These are phyloP conservation scores for Funneliformis geosporum DNA, from an alignment of 192 early-diverging fungal genomes.

Conservation along the genomic window DNA sequence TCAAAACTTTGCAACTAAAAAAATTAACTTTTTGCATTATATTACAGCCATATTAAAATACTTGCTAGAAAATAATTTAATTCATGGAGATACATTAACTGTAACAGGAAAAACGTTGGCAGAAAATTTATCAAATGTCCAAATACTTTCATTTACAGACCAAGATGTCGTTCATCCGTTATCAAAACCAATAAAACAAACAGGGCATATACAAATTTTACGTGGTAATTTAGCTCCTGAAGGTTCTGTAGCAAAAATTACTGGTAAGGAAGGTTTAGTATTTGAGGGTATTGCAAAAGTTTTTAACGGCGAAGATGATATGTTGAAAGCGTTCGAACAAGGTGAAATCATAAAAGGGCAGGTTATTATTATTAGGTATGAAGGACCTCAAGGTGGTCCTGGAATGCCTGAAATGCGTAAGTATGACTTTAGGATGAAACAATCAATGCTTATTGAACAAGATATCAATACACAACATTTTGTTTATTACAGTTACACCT, in stretches of 20 bases:
- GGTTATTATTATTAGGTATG: slow-evolving; percentile 92
- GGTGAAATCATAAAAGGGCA: slow-evolving; percentile 90
- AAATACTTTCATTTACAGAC: slow-evolving; percentile 69
- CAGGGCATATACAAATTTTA: slow-evolving; percentile 95
- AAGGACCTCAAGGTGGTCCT: slow-evolving; percentile 97
- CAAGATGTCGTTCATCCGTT: slow-evolving; percentile 90
- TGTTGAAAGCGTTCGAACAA: slow-evolving; percentile 86
- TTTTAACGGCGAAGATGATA: slow-evolving; percentile 90
- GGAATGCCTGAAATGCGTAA: slow-evolving; percentile 99
- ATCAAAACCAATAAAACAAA: slow-evolving; percentile 85
- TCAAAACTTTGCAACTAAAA: neutral
- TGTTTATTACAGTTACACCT: slow-evolving; percentile 71
- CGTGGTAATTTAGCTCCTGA: slow-evolving; percentile 93
- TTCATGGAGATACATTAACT: slow-evolving; percentile 90
- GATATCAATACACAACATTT: neutral
- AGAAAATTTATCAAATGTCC: slow-evolving; percentile 84
- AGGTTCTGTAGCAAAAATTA: slow-evolving; percentile 98
- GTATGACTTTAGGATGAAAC: slow-evolving; percentile 32
- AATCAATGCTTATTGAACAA: neutral
- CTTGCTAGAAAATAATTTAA: slow-evolving; percentile 78
- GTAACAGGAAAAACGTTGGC: slow-evolving; percentile 96
- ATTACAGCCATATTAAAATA: slow-evolving; percentile 83
- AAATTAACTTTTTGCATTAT: slow-evolving; percentile 5
- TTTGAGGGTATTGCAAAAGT: slow-evolving; percentile 90
- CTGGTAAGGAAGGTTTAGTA: slow-evolving; percentile 94